phyloP scores from a whole-genome alignment of 352 stramenopile genomes.

The Saprolegnia parasitica region DNA sequence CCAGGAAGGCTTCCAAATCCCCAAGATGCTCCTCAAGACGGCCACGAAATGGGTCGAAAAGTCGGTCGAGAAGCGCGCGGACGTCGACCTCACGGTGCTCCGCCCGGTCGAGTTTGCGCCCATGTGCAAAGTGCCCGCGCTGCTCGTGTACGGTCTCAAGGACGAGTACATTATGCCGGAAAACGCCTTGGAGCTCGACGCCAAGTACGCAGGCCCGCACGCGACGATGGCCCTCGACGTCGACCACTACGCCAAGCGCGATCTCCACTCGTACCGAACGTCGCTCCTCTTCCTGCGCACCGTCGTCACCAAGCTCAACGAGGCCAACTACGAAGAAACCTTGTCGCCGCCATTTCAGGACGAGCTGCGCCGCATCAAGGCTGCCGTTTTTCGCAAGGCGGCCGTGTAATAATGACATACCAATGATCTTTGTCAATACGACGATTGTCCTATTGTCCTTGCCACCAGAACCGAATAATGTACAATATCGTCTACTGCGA shows the following conservation, averaged over 20 bases:
- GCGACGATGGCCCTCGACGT: conserved; percentile 9
- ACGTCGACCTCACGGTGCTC: conserved; percentile 63
- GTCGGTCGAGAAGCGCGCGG: conserved; percentile 70
- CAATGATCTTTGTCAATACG: no score
- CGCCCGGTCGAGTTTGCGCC: conserved; percentile 64
- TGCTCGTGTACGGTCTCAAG: conserved; percentile 57
- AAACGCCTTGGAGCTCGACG: conserved; percentile 61
- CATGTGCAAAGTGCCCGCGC: conserved; percentile 61
- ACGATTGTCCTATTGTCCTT: no score
- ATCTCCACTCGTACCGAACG: conserved; percentile 3
- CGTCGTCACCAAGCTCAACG: not conserved
- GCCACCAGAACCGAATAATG: not conserved
- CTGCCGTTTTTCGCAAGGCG: not conserved
- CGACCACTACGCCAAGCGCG: conserved; percentile 23
- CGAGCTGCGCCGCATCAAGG: conserved; percentile 13
- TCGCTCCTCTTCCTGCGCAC: not conserved
- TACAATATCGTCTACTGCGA: not conserved
- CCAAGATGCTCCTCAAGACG: conserved; percentile 65
- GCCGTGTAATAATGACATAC: not conserved
- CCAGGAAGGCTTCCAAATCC: conserved; percentile 66
- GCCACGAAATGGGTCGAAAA: conserved; percentile 59
- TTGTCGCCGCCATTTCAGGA: not conserved
- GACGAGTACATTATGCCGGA: conserved; percentile 63
- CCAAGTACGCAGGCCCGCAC: conserved; percentile 50
- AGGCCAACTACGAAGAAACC: not conserved